Percentiles rank a stretch among this genome's conserved stretches.
phyloP scores from a whole-genome alignment of 345 rosid genomes.

The Gossypium ekmanianum region DNA sequence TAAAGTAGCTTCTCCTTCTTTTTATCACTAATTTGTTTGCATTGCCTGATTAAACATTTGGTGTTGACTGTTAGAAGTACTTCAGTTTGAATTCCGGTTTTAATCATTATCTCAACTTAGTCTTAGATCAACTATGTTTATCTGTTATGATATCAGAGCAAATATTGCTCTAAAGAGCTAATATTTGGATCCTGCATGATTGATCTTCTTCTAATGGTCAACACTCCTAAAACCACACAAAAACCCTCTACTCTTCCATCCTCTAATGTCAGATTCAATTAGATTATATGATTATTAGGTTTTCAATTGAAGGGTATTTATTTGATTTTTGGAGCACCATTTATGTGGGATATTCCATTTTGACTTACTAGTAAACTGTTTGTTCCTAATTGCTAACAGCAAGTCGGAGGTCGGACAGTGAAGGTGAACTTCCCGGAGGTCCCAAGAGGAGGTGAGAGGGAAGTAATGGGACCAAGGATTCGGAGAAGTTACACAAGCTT shows the following conservation, averaged over 20 bases:
- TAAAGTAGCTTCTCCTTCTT: not conserved
- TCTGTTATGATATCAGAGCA: no score
- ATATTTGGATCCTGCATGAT: not conserved
- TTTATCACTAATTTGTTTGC: not conserved
- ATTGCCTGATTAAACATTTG: not conserved
- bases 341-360: not conserved
- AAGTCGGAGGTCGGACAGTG: constrained; percentile 76
- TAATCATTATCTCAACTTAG: not conserved
- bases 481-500: constrained; percentile 48
- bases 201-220: not conserved
- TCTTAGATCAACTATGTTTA: no score
- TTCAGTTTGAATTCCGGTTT: not conserved
- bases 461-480: constrained; percentile 58
- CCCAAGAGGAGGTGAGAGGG: constrained; percentile 90
- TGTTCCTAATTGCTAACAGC: constrained; percentile 35
- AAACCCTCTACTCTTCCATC: not conserved
- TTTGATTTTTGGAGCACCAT: not conserved
- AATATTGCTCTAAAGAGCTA: no score
- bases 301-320: not conserved
- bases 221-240: not conserved
- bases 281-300: not conserved
- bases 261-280: not conserved
- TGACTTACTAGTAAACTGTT: not conserved
- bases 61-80: not conserved
- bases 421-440: constrained; percentile 95